Conservation (phyloP, 2,329 filamentous ascomycete species). For the Fusarium equiseti region DNA sequence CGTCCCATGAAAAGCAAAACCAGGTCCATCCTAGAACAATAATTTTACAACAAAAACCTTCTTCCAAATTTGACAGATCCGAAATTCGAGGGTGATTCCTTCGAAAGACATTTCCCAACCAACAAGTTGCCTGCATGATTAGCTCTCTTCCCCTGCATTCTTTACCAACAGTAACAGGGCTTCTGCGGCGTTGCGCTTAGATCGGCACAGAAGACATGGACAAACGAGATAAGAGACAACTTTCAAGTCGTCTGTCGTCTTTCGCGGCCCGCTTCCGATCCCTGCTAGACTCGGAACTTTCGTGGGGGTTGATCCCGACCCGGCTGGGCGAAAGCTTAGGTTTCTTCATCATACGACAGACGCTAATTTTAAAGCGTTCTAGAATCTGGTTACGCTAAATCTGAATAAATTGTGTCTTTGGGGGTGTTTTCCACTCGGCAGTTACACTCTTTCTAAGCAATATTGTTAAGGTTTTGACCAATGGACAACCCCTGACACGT, state of each 20-base stretch:
- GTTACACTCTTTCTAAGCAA: not conserved
- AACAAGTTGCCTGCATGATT: constrained; percentile 2
- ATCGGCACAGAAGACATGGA: constrained; percentile 6
- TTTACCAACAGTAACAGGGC: not conserved
- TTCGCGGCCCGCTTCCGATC: constrained; percentile 15
- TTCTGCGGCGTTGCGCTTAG: constrained; percentile 4
- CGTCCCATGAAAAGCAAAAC: not conserved
- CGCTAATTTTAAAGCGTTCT: not conserved
- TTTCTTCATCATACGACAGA: constrained; percentile 20
- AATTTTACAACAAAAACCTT: not conserved
- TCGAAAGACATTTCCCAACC: not conserved
- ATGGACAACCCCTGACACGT: not conserved
- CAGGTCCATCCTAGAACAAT: not conserved
- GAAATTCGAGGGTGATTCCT: not conserved
- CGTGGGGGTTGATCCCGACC: constrained; percentile 12
- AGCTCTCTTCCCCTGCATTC: constrained; percentile 9
- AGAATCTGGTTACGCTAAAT: not conserved
- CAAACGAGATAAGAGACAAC: not conserved
- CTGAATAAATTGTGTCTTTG: not conserved
- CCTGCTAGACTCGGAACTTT: constrained; percentile 8
- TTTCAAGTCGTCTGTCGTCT: not conserved
- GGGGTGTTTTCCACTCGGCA: not conserved
- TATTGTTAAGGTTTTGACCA: not conserved
- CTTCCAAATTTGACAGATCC: not conserved
- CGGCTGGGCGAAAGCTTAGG: constrained; percentile 38